Conservation (phyloP, 108 stramenopile genomes). For the Nannochloropsis salina region DNA sequence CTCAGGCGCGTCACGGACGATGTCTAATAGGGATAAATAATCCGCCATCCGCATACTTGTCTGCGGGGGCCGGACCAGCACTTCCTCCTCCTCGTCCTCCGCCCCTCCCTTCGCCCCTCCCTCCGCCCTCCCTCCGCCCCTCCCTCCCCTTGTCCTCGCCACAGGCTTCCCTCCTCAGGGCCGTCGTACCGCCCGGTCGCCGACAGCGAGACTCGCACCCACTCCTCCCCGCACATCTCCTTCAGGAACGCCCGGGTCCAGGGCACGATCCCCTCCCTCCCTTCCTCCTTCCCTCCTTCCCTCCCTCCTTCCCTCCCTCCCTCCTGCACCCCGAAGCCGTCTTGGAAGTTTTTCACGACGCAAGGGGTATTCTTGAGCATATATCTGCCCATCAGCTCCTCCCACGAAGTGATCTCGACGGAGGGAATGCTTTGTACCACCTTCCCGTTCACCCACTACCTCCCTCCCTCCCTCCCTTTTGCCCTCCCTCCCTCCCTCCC, state of each 20-base stretch:
- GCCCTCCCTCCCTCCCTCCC: constrained; percentile 14
- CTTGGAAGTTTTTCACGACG: constrained; percentile 43
- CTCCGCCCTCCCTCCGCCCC: no score
- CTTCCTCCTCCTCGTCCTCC: constrained; percentile 25
- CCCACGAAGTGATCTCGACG: constrained; percentile 21
- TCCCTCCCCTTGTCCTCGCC: constrained; percentile 34
- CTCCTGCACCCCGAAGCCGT: constrained; percentile 28
- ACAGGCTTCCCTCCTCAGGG: constrained; percentile 34
- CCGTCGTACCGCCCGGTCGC: constrained; percentile 31
- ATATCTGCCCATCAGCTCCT: constrained; percentile 29
- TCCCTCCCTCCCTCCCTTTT: background rate
- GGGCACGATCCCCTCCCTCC: constrained; percentile 25
- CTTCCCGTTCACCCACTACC: background rate
- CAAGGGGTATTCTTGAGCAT: constrained; percentile 31
- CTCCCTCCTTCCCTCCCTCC: constrained; percentile 26
- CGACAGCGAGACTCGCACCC: background rate
- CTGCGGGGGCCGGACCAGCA: constrained; percentile 43
- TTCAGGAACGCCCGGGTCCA: constrained; percentile 24
- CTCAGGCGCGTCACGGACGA: background rate
- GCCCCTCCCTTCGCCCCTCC: background rate
- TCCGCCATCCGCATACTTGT: constrained; percentile 30
- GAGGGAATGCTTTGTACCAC: background rate
- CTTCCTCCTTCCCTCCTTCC: constrained; percentile 28
- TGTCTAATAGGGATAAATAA: constrained; percentile 30
- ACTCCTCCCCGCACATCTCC: constrained; percentile 22